A percentile compares a stretch with the other conserved stretches of the same genome.
These are phyloP conservation scores for Hyparrhenia diplandra DNA, from an alignment of 176 grass and related monocot species.

Conservation along the genomic window DNA sequence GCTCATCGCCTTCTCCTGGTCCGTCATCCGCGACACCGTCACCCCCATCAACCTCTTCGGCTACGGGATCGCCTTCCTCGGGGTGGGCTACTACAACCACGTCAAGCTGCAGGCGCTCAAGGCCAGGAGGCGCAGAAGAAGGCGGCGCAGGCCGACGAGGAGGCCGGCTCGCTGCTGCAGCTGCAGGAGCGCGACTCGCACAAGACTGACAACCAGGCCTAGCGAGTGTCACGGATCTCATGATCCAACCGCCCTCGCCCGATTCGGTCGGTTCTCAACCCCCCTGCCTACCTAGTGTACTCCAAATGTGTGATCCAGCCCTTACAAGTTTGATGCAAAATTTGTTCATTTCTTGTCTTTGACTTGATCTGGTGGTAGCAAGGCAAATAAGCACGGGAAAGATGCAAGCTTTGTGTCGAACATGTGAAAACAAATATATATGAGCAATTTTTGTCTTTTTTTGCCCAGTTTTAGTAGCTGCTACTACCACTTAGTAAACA, in stretches of 20 bases:
- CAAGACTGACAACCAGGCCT: constrained; percentile 64
- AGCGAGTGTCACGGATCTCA: not conserved
- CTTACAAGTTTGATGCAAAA: constrained; percentile 34
- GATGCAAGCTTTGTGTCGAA: constrained; percentile 25
- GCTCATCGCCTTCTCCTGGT: constrained; percentile 96
- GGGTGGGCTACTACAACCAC: constrained; percentile 95
- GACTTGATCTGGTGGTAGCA: constrained; percentile 28
- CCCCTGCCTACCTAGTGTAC: not conserved
- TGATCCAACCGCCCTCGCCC: not conserved
- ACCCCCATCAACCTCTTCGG: constrained; percentile 83
- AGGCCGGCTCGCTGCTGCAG: constrained; percentile 68
- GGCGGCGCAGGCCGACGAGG: constrained; percentile 71
- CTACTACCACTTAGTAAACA: not conserved
- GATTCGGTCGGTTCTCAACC: constrained; percentile 14
- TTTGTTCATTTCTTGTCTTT: constrained; percentile 40
- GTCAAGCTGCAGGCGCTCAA: constrained; percentile 92
- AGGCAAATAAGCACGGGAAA: constrained; percentile 48
- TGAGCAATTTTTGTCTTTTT: not conserved
- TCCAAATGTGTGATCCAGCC: not conserved
- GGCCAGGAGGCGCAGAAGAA: constrained; percentile 96
- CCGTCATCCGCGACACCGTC: constrained; percentile 87
- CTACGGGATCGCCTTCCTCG: constrained; percentile 84
- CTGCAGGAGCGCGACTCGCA: constrained; percentile 55
- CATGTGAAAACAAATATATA: constrained; percentile 14
- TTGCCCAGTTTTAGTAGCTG: not conserved